Base-by-base conservation (phyloP, 2,329 filamentous ascomycete genomes). In the Aspergillus sojae region DNA sequence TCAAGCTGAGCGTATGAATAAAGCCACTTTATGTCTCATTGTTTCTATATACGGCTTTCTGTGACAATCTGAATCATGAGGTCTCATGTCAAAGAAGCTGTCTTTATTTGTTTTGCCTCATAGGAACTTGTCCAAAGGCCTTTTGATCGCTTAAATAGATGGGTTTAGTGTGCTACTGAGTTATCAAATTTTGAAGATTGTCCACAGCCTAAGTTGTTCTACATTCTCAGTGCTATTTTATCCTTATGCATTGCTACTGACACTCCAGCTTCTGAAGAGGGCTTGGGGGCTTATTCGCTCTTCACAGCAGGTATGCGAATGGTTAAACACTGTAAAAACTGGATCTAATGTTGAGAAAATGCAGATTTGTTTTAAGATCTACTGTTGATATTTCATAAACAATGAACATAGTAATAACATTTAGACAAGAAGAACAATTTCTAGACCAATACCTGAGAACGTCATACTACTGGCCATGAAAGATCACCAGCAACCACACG, bases 331-430 rank as follows among this genome's bases (percentile, higher is more conserved):
- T 21, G 11, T 14, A 11, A 23, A 46, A 7, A 23, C 43, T 19
- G 6, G 12, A 34, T 21, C 26, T 28, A 32, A 53, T 11, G 28
- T 26, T 14, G n/a, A 10, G 28, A 28, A 28, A 16, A 34, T 34
- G 16, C 16, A 21, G 14, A 16, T 16, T 6, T 16, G 34, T 14
- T 36, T 14, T 36, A 6, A 36, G 14, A 36, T 21, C 50, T 53
- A 61, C 30, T 58, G 43, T 23, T 26, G 9, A 30, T 52, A 41
- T 46, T 34, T 11, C 28, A 3, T 54, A 12, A 50, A 32, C 23
- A 65, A 58, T 39, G 57, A 65, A 62, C 60, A 64, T 67, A 61
- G 63, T 61, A 48, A 60, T 64, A 62, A 65, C 57, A 68, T 67
- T 63, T 53, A 69, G 61, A 64, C 62, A 61, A 65, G 60, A 62